Evolutionary conservation across 768 basidiomycete species (phyloP).

Genomic region (Boletales sp.): DNA sequence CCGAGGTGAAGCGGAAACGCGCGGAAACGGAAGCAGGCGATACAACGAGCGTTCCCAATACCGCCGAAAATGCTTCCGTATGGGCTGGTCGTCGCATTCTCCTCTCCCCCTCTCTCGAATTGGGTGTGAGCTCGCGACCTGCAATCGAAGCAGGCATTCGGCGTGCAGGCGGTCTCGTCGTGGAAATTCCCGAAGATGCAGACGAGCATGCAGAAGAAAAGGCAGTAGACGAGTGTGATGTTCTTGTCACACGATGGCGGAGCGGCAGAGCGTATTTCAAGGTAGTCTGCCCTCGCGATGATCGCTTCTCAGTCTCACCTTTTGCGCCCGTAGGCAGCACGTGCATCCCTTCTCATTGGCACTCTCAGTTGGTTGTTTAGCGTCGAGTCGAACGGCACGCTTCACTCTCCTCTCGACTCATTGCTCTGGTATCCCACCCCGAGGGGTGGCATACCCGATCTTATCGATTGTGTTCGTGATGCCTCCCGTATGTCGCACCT

Average conservation of each 20-base stretch:
- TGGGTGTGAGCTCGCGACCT: constrained; percentile 44
- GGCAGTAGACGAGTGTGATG: constrained; percentile 53
- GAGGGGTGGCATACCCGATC: constrained; percentile 52
- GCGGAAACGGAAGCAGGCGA: constrained; percentile 20
- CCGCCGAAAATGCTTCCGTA: constrained; percentile 39
- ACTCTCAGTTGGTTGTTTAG: constrained; percentile 83
- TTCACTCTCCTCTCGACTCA: constrained; percentile 66
- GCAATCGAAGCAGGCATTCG: constrained; percentile 60
- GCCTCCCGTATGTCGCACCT: not conserved
- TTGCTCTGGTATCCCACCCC: constrained; percentile 86
- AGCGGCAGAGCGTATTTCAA: constrained; percentile 66
- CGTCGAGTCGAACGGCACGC: constrained; percentile 58
- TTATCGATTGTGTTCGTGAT: constrained; percentile 55
- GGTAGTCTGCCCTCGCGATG: constrained; percentile 23
- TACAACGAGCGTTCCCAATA: constrained; percentile 5
- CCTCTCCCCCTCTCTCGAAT: constrained; percentile 55
- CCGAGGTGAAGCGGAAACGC: constrained; percentile 18
- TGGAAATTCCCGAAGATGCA: constrained; percentile 50
- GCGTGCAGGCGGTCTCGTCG: constrained; percentile 54
- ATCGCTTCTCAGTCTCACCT: not conserved
- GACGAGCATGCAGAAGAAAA: constrained; percentile 28
- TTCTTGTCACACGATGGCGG: constrained; percentile 69
- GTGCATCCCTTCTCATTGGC: constrained; percentile 47
- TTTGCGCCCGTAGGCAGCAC: constrained; percentile 49
- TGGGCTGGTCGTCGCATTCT: constrained; percentile 63